Conservation (phyloP, 164 flowering plant species). For the Saururus chinensis region DNA sequence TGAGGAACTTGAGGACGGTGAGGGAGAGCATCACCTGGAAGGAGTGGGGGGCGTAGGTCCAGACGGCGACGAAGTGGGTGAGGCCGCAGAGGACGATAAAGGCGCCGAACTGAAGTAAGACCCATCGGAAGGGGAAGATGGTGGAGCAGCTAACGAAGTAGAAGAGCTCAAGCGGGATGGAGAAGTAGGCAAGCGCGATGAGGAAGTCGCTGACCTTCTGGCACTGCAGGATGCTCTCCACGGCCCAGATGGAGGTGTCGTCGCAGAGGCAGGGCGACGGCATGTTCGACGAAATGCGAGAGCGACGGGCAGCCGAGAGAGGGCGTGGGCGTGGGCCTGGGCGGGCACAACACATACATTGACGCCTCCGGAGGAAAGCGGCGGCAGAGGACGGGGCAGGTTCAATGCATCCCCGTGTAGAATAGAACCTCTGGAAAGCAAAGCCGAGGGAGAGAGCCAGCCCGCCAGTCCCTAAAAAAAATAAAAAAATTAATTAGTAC, state of each 20-base stretch:
- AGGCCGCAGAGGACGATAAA: conserved; percentile 18
- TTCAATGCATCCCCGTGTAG: background rate
- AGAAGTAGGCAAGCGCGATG: conserved; percentile 22
- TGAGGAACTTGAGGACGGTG: conserved; percentile 16
- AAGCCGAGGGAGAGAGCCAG: background rate
- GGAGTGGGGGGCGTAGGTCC: conserved; percentile 9
- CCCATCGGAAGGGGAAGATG: conserved; percentile 18
- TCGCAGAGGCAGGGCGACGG: conserved; percentile 9
- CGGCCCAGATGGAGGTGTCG: conserved; percentile 8
- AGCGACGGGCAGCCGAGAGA: no score
- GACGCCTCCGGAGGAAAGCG: background rate
- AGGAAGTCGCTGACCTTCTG: conserved; percentile 21
- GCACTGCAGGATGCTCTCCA: conserved; percentile 12
- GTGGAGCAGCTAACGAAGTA: conserved; percentile 21
- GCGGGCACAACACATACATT: background rate
- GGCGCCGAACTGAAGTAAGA: conserved; percentile 14
- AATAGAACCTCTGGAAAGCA: background rate
- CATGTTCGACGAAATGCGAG: conserved; percentile 1
- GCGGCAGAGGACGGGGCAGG: background rate
- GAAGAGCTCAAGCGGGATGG: conserved; percentile 20
- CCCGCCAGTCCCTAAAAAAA: background rate
- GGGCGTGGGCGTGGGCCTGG: no score
- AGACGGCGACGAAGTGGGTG: conserved; percentile 12
- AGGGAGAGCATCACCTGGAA: conserved; percentile 9
- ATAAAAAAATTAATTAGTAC: background rate